Evolutionary conservation across 2,329 filamentous ascomycete species (phyloP).

Genomic region (Monosporascus sp.): DNA sequence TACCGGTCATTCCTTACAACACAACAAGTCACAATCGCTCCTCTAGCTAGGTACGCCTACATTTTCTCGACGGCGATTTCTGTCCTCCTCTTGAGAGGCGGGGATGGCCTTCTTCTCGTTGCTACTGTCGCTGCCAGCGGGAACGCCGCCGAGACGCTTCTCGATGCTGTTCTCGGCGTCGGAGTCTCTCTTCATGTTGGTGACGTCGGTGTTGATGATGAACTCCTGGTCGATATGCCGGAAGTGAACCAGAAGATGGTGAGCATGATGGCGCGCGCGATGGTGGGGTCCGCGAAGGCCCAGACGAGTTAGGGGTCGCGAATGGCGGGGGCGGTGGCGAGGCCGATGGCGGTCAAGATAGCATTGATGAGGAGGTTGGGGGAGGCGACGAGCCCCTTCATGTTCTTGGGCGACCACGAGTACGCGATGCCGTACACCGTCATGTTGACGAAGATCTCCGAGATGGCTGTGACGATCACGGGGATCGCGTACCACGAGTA

Average conservation of each 20-base stretch:
- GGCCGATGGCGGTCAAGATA: slow-evolving; percentile 63
- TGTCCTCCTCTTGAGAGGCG: no score
- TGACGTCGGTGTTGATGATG: slow-evolving; percentile 22
- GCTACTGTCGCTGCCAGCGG: no score
- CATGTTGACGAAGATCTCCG: slow-evolving; percentile 50
- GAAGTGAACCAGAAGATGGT: slow-evolving; percentile 24
- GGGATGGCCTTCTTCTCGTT: no score
- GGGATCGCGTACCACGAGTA: slow-evolving; percentile 31
- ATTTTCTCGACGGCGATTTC: no score
- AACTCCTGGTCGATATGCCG: slow-evolving; percentile 23
- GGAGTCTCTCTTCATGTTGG: no score
- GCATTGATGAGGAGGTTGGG: slow-evolving; percentile 68
- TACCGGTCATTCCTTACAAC: no score
- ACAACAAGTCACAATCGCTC: no score
- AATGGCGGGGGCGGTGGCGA: slow-evolving; percentile 37
- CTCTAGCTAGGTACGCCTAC: no score
- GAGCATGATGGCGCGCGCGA: slow-evolving; percentile 18
- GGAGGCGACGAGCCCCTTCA: slow-evolving; percentile 70
- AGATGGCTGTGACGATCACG: slow-evolving; percentile 45
- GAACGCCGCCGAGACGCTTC: no score
- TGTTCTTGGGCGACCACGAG: slow-evolving; percentile 72
- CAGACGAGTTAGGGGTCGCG: slow-evolving; percentile 42
- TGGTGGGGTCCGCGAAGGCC: slow-evolving; percentile 27
- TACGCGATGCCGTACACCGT: slow-evolving; percentile 70
- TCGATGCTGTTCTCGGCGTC: no score